Evolutionary conservation across 2,329 filamentous ascomycete species (phyloP), one percentile per base, ranked within the genome.

Genomic region (Aureobasidium sp.): DNA sequence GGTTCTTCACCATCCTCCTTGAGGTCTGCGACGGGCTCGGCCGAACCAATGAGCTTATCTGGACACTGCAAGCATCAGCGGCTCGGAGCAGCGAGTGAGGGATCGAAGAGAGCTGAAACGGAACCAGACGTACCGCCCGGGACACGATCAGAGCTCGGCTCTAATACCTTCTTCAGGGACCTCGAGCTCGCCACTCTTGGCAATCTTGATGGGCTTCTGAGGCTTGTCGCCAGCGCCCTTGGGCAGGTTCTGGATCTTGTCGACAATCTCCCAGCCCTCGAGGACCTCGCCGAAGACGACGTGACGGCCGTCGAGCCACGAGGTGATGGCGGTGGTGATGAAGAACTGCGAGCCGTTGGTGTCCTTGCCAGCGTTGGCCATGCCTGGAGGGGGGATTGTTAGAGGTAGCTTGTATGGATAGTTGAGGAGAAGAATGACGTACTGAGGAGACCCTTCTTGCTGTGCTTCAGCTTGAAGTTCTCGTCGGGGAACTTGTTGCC

Each of bases 381-480:
- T 94, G 76, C 87, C 82, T 79, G 45, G 54, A 9, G 7, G 21
- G 19, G 5, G 25, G 31, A 42, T 15, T 7, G 57, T 49, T 33
- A 63, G 51, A 62, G 43, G 35, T 23, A 10, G 19, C 19, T 23
- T 27, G 19, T 42, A 23, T 43, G 21, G 43, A 25, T 1, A 25
- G 43, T 19, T 9, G 10, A 29, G 15, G 23, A 13, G 27, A 17
- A 27, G 11, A 31, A 33, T 25, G 25, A 68, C 80, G 68, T 79
- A 81, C 80, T 90, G 66, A 94, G 79, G 55, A 90, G 78, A 70
- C 89, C 89, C 76, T 85, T 87, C 83, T 90, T 91, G 80, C 81
- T 84, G 85, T 95, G 90, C 75, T 91, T 92, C 73, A 93, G 82
- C 86, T 94, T 93, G 83, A 95, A 94, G 87, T 93, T 94, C 85